Evolutionary conservation across 2,329 filamentous ascomycete genomes (phyloP), one percentile per base, ranked within the genome.

Genomic region (Alternaria angustiovoidea): DNA sequence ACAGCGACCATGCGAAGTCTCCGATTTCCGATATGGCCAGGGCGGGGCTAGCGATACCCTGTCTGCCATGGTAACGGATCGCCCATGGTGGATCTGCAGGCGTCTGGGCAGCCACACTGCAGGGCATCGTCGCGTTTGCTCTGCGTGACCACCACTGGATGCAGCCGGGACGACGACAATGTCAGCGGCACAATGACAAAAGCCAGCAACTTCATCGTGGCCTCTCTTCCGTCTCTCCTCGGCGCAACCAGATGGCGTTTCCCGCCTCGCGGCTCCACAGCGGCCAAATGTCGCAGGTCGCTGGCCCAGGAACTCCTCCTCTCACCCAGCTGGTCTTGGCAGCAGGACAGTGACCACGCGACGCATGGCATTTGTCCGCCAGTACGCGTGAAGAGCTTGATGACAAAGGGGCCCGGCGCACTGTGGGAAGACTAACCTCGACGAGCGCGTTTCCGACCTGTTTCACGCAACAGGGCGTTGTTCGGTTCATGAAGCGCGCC

Each of bases 51-150:
- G 61, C 62, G 62, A 67, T 66, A 70, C 69, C 71, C 68, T 72
- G 71, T 61, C 70, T 64, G 70, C 72, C 74, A 71, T 70, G 65
- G 73, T 77, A 74, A 76, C 72, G 74, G 75, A 77, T 77, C 75
- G 72, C 65, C 73, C 61, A 58, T 66, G 66, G 68, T 74, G 67
- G 74, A 78, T 77, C 74, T 73, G 67, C 75, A 69, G 58, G 63
- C 62, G 61, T 61, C 67, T 70, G 70, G 71, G 67, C 74, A 72
- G 63, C 68, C 67, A 67, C 67, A 59, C 71, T 76, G 75, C 72
- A 76, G 72, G 74, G 73, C 73, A 70, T 56, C 59, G 63, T 49
- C 55, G 65, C 56, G 54, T 61, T 60, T 62, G 59, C 57, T 57
- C 14, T 46, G 39, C 39, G 42, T 36, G 54, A 55, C 59, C 41